These are phyloP conservation scores for Oryza glumipatula DNA, from an alignment of 176 grass and related monocot genomes.

Conservation along the genomic window DNA sequence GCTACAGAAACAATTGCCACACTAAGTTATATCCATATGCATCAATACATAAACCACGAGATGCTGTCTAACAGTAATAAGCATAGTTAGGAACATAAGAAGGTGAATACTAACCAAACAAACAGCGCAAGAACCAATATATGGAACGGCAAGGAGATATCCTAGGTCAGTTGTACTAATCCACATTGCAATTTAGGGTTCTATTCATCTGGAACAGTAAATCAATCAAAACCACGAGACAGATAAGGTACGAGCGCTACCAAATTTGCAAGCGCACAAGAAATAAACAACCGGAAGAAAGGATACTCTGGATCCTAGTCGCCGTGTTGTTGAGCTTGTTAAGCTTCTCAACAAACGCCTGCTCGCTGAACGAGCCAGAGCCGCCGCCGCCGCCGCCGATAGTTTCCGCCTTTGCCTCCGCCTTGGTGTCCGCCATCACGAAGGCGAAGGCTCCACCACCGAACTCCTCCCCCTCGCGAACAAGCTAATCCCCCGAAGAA, in stretches of 20 bases:
- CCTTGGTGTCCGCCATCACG: constrained; percentile 44
- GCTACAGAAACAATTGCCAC: background rate
- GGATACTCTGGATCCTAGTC: constrained; percentile 96
- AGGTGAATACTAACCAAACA: background rate
- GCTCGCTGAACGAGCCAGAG: constrained; percentile 66
- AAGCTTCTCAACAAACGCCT: constrained; percentile 79
- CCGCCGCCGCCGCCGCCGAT: constrained; percentile 1
- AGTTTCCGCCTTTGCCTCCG: constrained; percentile 38
- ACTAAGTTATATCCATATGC: background rate
- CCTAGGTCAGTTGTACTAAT: background rate
- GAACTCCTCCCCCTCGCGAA: background rate
- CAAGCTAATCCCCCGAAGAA: constrained; percentile 28
- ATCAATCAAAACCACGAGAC: constrained; percentile 14
- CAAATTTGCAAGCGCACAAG: background rate
- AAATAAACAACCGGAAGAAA: constrained; percentile 39
- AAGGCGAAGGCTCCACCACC: constrained; percentile 9
- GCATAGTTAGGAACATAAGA: background rate
- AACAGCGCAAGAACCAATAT: background rate
- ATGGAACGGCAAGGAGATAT: background rate
- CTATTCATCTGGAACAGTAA: background rate
- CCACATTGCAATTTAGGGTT: constrained; percentile 36
- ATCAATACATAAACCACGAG: background rate
- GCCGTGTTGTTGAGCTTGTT: constrained; percentile 85
- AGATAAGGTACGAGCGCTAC: background rate
- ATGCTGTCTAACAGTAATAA: background rate